Conservation (phyloP, 768 basidiomycete genomes). For the Leccinum obscurum region DNA sequence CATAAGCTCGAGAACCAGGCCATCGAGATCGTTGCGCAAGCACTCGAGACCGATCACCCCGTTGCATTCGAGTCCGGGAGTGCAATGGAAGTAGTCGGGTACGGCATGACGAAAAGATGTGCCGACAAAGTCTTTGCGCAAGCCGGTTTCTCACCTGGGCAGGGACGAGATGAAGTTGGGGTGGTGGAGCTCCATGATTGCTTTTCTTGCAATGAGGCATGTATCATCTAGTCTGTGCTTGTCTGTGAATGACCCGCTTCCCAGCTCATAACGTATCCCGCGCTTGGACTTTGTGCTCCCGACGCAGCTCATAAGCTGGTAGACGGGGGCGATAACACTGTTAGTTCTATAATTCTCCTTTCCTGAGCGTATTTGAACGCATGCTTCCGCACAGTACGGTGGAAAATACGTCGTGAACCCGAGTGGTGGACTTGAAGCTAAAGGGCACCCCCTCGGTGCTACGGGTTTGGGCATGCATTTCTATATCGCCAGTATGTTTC, state of each 20-base stretch:
- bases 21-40: conserved; percentile 74
- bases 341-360: conserved; percentile 30
- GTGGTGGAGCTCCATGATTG: conserved; percentile 88
- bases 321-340: conserved; percentile 77
- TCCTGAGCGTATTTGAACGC: neutral
- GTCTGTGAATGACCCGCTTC: neutral
- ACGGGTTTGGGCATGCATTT: conserved; percentile 88
- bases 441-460: conserved; percentile 86
- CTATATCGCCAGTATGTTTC: conserved; percentile 69
- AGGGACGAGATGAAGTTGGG: conserved; percentile 72
- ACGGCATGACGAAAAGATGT: conserved; percentile 67
- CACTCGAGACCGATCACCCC: conserved; percentile 64
- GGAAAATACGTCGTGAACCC: conserved; percentile 86
- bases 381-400: conserved; percentile 53
- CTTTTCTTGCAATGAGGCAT: conserved; percentile 78
- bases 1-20: conserved; percentile 82
- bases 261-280: conserved; percentile 80
- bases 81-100: conserved; percentile 83
- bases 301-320: conserved; percentile 75
- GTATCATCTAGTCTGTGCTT: conserved; percentile 5
- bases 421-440: conserved; percentile 84
- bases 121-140: conserved; percentile 69
- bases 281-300: conserved; percentile 65
- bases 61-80: conserved; percentile 64
- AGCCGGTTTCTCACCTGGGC: conserved; percentile 64